These are phyloP conservation scores for Debaryomyces udenii DNA, from an alignment of 1,139 yeast species.

Conservation along the genomic window DNA sequence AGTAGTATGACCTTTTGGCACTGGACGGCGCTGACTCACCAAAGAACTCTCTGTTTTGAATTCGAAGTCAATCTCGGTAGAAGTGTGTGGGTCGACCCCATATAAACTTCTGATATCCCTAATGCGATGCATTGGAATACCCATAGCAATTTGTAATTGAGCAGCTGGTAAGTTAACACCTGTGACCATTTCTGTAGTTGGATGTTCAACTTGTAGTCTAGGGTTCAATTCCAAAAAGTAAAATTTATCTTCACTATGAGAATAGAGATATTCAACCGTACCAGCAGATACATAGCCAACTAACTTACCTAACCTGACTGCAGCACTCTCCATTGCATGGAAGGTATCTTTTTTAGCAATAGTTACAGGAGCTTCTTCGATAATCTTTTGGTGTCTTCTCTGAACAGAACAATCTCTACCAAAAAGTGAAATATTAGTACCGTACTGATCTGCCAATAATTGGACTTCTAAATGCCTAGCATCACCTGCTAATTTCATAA, in stretches of 20 bases:
- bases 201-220: conserved; percentile 98
- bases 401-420: conserved; percentile 98
- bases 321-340: conserved; percentile 91
- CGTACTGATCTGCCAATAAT: conserved; percentile 92
- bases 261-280: conserved; percentile 95
- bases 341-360: conserved; percentile 87
- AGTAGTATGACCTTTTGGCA: conserved; percentile 97
- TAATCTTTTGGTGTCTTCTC: conserved; percentile 95
- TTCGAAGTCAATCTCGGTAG: conserved; percentile 88
- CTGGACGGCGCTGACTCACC: conserved; percentile 85
- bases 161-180: conserved; percentile 98
- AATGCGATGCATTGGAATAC: conserved; percentile 94
- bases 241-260: conserved; percentile 91
- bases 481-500: conserved; percentile 92
- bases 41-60: conserved; percentile 74
- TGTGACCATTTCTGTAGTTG: conserved; percentile 98
- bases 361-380: conserved; percentile 96
- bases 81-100: conserved; percentile 94
- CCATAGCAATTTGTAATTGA: conserved; percentile 98
- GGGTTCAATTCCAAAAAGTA: conserved; percentile 96
- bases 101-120: conserved; percentile 89
- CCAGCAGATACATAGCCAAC: conserved; percentile 99
- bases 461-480: conserved; percentile 97
- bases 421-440: conserved; percentile 88
- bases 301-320: conserved; percentile 91